Conservation (phyloP, 2,329 filamentous ascomycete genomes). For the Paraphaeosphaeria minitans region DNA sequence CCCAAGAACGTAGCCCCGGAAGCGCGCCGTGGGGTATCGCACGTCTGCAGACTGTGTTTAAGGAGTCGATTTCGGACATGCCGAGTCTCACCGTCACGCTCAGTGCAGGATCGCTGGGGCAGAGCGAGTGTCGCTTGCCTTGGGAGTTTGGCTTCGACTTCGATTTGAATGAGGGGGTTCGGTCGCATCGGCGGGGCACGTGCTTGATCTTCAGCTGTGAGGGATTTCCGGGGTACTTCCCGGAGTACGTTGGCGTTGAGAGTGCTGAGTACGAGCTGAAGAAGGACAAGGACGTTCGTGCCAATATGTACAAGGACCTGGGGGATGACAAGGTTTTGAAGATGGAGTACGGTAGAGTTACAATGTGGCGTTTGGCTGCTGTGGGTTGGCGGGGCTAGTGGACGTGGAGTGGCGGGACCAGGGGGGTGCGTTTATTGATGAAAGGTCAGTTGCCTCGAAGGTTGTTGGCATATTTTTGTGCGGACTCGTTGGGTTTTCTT, state of each 20-base stretch:
- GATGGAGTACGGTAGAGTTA: conserved; percentile 6
- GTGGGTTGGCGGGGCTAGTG: conserved; percentile 7
- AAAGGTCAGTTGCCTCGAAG: too few species aligned
- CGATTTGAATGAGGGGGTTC: neutral
- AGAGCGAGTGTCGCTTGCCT: neutral
- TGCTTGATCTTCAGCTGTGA: conserved; percentile 6
- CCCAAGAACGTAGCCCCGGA: neutral
- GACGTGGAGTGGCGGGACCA: too few species aligned
- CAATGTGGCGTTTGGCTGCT: conserved; percentile 11
- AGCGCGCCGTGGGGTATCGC: neutral
- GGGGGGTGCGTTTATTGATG: too few species aligned
- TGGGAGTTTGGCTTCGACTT: conserved; percentile 16
- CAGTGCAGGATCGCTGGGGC: neutral
- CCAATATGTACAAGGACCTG: neutral
- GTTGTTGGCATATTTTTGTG: too few species aligned
- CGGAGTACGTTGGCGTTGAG: neutral
- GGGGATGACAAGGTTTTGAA: neutral
- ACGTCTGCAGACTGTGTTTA: conserved; percentile 5
- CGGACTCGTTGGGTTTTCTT: too few species aligned
- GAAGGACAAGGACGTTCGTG: neutral
- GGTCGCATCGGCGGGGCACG: neutral
- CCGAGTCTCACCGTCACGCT: conserved; percentile 8
- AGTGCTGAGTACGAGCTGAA: conserved; percentile 2
- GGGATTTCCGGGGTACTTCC: neutral
- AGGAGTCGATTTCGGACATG: neutral